These are phyloP conservation scores for Trametes pubescens DNA, from an alignment of 1,284 basidiomycete genomes.

Conservation along the genomic window DNA sequence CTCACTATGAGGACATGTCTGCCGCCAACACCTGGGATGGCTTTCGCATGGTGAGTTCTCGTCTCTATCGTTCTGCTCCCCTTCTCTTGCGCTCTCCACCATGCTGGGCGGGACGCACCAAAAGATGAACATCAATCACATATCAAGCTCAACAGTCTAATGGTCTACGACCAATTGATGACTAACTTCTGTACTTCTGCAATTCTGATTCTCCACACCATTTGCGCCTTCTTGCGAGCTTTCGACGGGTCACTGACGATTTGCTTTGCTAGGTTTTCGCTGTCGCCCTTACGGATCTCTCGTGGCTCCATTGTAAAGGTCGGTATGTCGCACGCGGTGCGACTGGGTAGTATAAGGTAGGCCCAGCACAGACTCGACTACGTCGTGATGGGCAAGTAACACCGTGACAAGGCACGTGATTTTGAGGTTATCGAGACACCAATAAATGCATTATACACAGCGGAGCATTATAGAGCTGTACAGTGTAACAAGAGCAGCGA, in stretches of 20 bases:
- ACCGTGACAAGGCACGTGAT: too few species aligned
- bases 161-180: slow-evolving; percentile 35
- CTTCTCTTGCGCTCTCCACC: not conserved
- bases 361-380: too few species aligned
- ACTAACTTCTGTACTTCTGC: slow-evolving; percentile 33
- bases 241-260: slow-evolving; percentile 3
- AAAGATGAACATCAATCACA: slow-evolving; percentile 38
- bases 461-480: too few species aligned
- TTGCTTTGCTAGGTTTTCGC: not conserved
- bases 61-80: not conserved
- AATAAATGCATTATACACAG: too few species aligned
- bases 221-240: not conserved
- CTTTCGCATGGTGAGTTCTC: not conserved
- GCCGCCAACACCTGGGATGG: not conserved
- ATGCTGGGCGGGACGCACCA: too few species aligned
- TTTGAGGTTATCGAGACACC: too few species aligned
- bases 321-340: too few species aligned
- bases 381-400: too few species aligned
- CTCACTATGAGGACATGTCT: not conserved
- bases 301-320: too few species aligned
- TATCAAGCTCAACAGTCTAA: slow-evolving; percentile 41
- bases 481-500: too few species aligned
- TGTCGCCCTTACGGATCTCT: not conserved
- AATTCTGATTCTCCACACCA: slow-evolving; percentile 30
- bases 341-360: not conserved